These are phyloP conservation scores for Oryza meridionalis DNA, from an alignment of 176 grass and related monocot genomes.

Conservation along the genomic window DNA sequence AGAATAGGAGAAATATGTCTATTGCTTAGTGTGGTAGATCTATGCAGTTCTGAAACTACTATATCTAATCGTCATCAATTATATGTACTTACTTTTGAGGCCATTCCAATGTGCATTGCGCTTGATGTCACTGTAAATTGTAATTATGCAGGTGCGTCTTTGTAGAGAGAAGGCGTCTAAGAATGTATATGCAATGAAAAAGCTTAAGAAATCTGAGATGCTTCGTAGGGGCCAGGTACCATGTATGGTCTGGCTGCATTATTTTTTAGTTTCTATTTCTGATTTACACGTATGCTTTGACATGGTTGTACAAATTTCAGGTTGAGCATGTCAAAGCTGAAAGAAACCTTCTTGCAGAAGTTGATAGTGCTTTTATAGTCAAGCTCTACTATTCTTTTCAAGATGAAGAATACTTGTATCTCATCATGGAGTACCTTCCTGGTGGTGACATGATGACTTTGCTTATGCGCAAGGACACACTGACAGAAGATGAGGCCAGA, in stretches of 20 bases:
- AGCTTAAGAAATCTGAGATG: constrained; percentile 99
- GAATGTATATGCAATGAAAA: constrained; percentile 99
- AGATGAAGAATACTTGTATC: constrained; percentile 94
- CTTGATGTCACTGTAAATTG: constrained; percentile 30
- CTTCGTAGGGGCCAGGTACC: constrained; percentile 97
- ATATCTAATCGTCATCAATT: constrained; percentile 4
- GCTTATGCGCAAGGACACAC: constrained; percentile 94
- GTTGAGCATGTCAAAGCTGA: constrained; percentile 99
- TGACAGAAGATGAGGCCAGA: constrained; percentile 88
- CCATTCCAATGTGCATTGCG: neutral
- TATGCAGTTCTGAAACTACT: constrained; percentile 16
- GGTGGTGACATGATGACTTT: constrained; percentile 99
- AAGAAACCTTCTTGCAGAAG: constrained; percentile 98
- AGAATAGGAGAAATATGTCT: neutral
- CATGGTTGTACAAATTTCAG: constrained; percentile 48
- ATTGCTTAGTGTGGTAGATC: neutral
- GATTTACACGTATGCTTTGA: constrained; percentile 25
- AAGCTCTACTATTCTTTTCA: constrained; percentile 97
- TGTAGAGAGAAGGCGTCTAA: constrained; percentile 86
- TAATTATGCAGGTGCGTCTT: constrained; percentile 82
- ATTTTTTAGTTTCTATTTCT: constrained; percentile 40
- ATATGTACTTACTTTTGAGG: neutral
- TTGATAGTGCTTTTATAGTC: constrained; percentile 95
- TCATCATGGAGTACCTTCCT: constrained; percentile 99
- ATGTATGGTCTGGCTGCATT: constrained; percentile 37